These are phyloP conservation scores for Craterostigma plantagineum DNA, from an alignment of 257 asterid species.

Conservation along the genomic window DNA sequence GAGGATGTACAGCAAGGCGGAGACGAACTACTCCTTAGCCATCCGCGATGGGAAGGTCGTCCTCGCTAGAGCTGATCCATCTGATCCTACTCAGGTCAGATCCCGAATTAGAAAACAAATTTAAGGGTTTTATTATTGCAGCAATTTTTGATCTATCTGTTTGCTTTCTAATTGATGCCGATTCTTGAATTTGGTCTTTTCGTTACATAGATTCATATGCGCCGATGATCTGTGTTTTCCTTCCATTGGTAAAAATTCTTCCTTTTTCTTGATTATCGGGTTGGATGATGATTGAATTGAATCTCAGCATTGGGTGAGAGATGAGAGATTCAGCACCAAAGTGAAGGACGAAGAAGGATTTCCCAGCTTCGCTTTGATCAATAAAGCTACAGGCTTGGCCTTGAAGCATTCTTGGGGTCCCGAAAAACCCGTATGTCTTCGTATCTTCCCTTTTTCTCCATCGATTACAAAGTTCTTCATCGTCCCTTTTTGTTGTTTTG, in stretches of 20 bases:
- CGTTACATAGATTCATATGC: no score
- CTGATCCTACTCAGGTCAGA: slow-evolving; percentile 52
- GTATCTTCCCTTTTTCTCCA: neutral
- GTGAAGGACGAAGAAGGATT: slow-evolving; percentile 68
- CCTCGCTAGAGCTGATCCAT: slow-evolving; percentile 42
- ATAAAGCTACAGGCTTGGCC: slow-evolving; percentile 56
- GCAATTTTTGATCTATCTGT: no score
- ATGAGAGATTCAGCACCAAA: slow-evolving; percentile 39
- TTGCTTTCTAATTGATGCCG: no score
- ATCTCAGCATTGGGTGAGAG: slow-evolving; percentile 59
- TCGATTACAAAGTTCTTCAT: neutral
- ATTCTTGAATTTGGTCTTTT: no score
- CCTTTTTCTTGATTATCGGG: neutral
- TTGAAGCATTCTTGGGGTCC: slow-evolving; percentile 54
- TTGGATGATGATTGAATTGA: neutral
- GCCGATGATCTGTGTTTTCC: no score
- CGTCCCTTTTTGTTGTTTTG: neutral
- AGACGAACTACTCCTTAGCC: slow-evolving; percentile 38
- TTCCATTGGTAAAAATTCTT: no score
- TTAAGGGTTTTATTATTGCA: no score
- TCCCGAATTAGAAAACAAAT: no score
- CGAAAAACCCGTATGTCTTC: slow-evolving; percentile 15
- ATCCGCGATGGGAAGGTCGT: slow-evolving; percentile 62
- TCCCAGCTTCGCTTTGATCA: slow-evolving; percentile 58
- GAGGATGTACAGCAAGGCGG: slow-evolving; percentile 51